phyloP scores from a whole-genome alignment of 2,329 filamentous ascomycete genomes.

The Penicillium sp. region DNA sequence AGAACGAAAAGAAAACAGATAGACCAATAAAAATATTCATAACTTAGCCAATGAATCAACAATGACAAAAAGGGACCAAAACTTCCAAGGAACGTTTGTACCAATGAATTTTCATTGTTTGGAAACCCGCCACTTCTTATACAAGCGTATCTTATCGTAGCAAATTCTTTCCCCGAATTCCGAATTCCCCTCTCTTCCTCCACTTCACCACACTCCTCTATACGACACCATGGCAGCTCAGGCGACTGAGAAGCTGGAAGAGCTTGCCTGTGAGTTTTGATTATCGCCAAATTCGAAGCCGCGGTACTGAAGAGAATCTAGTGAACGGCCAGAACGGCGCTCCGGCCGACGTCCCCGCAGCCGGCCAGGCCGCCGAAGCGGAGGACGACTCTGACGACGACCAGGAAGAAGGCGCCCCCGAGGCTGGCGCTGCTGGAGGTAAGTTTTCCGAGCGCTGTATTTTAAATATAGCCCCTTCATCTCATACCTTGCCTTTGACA shows the following conservation, averaged over 20 bases:
- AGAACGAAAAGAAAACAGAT: too few relatives aligned
- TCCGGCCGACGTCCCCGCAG: slow-evolving; percentile 31
- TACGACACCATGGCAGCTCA: slow-evolving; percentile 43
- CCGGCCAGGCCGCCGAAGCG: slow-evolving; percentile 44
- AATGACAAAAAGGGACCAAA: background rate
- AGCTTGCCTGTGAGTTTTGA: slow-evolving; percentile 39
- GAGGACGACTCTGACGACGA: slow-evolving; percentile 59
- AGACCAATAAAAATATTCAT: background rate
- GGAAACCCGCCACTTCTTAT: background rate
- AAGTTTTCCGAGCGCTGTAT: slow-evolving; percentile 5
- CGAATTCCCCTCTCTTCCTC: slow-evolving; percentile 18
- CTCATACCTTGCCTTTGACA: background rate
- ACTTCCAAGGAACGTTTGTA: background rate
- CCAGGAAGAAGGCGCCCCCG: slow-evolving; percentile 49
- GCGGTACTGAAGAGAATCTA: slow-evolving; percentile 27
- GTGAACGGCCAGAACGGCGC: slow-evolving; percentile 42
- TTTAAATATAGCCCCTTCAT: background rate
- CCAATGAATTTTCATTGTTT: background rate
- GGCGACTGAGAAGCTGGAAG: slow-evolving; percentile 40
- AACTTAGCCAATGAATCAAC: background rate
- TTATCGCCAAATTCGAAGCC: background rate
- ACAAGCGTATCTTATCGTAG: slow-evolving; percentile 24
- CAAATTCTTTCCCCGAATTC: slow-evolving; percentile 27
- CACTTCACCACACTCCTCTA: slow-evolving; percentile 18
- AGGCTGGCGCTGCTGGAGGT: slow-evolving; percentile 41